Percentiles rank a stretch among this genome's conserved stretches.
These are phyloP conservation scores for Globisporangium polare DNA, from an alignment of 352 stramenopile genomes.

Conservation along the genomic window DNA sequence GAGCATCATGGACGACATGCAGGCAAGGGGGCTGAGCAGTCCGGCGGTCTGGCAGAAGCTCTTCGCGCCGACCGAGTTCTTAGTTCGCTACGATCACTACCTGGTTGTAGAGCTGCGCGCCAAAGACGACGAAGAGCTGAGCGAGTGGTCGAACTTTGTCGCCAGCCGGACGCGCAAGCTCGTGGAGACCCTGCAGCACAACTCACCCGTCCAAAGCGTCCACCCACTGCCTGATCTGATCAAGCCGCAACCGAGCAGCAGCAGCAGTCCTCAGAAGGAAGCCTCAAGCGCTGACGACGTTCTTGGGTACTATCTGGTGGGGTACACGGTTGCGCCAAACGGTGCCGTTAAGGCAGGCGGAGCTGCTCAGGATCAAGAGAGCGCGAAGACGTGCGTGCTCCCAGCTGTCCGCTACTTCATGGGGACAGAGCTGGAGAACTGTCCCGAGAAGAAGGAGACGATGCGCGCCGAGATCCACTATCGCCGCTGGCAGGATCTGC, in stretches of 20 bases:
- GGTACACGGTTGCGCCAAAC: conserved; percentile 41
- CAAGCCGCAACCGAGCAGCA: conserved; percentile 17
- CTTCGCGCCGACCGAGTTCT: conserved; percentile 68
- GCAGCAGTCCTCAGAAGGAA: background rate
- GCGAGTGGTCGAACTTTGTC: conserved; percentile 74
- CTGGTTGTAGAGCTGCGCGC: conserved; percentile 59
- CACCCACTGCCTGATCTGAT: conserved; percentile 72
- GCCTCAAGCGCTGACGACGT: conserved; percentile 5
- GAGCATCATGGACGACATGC: conserved; percentile 73
- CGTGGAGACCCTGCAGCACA: conserved; percentile 78
- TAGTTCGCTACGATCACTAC: conserved; percentile 85
- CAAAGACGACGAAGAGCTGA: conserved; percentile 50
- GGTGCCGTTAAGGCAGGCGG: conserved; percentile 1
- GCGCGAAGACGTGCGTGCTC: conserved; percentile 38
- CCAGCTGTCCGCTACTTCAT: conserved; percentile 76
- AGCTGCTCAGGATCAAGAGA: conserved; percentile 20
- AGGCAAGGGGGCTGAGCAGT: conserved; percentile 51
- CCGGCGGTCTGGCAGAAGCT: conserved; percentile 72
- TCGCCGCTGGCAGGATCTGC: conserved; percentile 66
- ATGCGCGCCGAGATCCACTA: conserved; percentile 67
- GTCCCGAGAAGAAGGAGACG: conserved; percentile 44
- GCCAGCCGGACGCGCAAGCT: conserved; percentile 80
- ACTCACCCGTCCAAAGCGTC: conserved; percentile 47
- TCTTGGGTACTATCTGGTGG: conserved; percentile 68
- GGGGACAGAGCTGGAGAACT: conserved; percentile 63